phyloP scores from a whole-genome alignment of 164 flowering plant genomes.

The Houttuynia cordata region DNA sequence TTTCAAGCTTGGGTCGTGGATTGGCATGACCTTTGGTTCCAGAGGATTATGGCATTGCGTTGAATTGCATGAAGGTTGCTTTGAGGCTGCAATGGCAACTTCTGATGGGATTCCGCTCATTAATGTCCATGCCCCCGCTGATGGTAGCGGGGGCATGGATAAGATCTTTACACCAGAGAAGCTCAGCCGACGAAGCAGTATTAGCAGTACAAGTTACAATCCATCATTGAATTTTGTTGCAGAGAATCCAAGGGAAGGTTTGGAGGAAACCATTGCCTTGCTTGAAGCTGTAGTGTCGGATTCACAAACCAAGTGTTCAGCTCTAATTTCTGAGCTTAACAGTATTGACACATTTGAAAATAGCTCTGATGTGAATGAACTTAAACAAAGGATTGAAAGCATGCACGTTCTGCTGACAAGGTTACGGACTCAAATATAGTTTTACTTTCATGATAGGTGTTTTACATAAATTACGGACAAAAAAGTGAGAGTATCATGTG shows the following conservation, averaged over 20 bases:
- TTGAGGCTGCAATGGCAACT: conserved; percentile 92
- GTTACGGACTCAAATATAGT: conserved; percentile 39
- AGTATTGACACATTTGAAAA: conserved; percentile 25
- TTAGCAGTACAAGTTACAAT: conserved; percentile 17
- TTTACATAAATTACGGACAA: no score
- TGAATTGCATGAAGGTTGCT: conserved; percentile 53
- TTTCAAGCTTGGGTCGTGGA: no score
- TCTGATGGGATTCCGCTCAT: conserved; percentile 77
- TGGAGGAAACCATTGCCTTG: conserved; percentile 48
- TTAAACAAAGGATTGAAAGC: conserved; percentile 47
- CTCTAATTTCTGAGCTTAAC: conserved; percentile 30
- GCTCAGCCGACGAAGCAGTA: conserved; percentile 30
- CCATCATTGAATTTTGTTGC: conserved; percentile 18
- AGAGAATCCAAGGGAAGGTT: conserved; percentile 15
- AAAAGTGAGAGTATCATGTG: neutral
- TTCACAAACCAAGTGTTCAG: conserved; percentile 51
- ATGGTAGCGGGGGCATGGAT: conserved; percentile 79
- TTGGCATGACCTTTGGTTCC: neutral
- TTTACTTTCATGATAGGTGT: neutral
- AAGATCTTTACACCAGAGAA: conserved; percentile 51
- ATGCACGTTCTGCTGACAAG: conserved; percentile 47
- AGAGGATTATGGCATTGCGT: conserved; percentile 63
- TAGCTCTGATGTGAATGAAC: conserved; percentile 33
- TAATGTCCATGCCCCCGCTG: conserved; percentile 81
- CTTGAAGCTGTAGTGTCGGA: conserved; percentile 61